These are phyloP conservation scores for Gossypium gossypioides DNA, from an alignment of 441 rosid species.

Conservation along the genomic window DNA sequence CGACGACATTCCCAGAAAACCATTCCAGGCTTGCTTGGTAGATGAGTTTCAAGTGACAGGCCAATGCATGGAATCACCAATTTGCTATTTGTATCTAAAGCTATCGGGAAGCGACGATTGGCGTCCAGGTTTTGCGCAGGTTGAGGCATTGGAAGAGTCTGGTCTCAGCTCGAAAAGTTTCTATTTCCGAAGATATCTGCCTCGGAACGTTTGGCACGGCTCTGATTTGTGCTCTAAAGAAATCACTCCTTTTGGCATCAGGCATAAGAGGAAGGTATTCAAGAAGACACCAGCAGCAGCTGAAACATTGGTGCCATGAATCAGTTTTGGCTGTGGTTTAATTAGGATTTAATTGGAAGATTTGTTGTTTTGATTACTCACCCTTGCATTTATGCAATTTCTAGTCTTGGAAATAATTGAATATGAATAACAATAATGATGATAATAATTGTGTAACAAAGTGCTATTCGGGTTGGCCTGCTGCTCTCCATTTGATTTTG, in stretches of 20 bases:
- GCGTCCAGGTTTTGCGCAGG: slow-evolving; percentile 42
- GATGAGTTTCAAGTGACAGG: slow-evolving; percentile 37
- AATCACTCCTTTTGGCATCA: slow-evolving; percentile 42
- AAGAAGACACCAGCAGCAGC: background rate
- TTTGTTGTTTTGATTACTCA: background rate
- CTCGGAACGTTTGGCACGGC: slow-evolving; percentile 45
- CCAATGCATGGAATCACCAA: slow-evolving; percentile 29
- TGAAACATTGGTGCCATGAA: background rate
- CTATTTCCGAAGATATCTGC: slow-evolving; percentile 23
- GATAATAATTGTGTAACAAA: too few species aligned
- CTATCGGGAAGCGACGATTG: slow-evolving; percentile 36
- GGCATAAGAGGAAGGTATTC: slow-evolving; percentile 24
- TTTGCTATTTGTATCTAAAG: slow-evolving; percentile 39
- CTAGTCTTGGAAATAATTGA: slow-evolving; percentile 13
- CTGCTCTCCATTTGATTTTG: too few species aligned
- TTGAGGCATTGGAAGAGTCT: slow-evolving; percentile 22
- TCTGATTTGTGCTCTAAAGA: slow-evolving; percentile 33
- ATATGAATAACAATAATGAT: background rate
- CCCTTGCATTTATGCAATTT: background rate
- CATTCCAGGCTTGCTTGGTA: slow-evolving; percentile 36
- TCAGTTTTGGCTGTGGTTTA: background rate
- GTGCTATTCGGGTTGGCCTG: too few species aligned
- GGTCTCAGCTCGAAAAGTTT: slow-evolving; percentile 5
- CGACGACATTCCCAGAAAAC: slow-evolving; percentile 27
- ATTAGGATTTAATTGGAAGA: background rate